Conservation (phyloP, 495 filamentous ascomycete species). For the Penicillium cataractarum region DNA sequence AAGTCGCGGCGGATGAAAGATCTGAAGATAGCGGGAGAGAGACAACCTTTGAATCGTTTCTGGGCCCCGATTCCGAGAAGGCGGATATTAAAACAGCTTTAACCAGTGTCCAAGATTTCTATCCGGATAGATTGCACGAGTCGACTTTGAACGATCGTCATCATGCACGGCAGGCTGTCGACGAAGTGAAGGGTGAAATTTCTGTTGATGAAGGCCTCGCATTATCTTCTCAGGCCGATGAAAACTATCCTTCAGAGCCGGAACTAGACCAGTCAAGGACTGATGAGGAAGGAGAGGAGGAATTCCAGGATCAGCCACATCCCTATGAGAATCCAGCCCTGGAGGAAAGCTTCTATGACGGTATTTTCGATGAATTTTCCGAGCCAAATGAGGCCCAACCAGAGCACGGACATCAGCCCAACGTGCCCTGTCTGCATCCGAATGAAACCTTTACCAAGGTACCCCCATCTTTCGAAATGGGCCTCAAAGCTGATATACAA, state of each 20-base stretch:
- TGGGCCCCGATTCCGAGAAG: slow-evolving; percentile 54
- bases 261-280: slow-evolving; percentile 5
- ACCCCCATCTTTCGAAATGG: background rate
- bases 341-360: slow-evolving; percentile 35
- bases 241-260: slow-evolving; percentile 9
- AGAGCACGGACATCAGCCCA: slow-evolving; percentile 14
- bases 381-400: slow-evolving; percentile 6
- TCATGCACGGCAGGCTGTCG: background rate
- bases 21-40: slow-evolving; percentile 47
- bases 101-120: slow-evolving; percentile 86
- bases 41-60: slow-evolving; percentile 65
- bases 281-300: slow-evolving; percentile 7
- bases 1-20: slow-evolving; percentile 65
- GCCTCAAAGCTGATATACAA: background rate
- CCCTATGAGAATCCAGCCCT: background rate
- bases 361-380: slow-evolving; percentile 29
- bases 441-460: slow-evolving; percentile 6
- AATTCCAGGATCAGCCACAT: background rate
- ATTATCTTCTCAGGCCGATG: slow-evolving; percentile 43
- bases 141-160: slow-evolving; percentile 21
- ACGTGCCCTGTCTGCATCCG: background rate
- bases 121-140: slow-evolving; percentile 61
- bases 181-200: slow-evolving; percentile 29
- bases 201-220: slow-evolving; percentile 54
- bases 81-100: slow-evolving; percentile 69